Base-by-base conservation (phyloP, 1,284 basidiomycete genomes). In the Pterulicium gracile region DNA sequence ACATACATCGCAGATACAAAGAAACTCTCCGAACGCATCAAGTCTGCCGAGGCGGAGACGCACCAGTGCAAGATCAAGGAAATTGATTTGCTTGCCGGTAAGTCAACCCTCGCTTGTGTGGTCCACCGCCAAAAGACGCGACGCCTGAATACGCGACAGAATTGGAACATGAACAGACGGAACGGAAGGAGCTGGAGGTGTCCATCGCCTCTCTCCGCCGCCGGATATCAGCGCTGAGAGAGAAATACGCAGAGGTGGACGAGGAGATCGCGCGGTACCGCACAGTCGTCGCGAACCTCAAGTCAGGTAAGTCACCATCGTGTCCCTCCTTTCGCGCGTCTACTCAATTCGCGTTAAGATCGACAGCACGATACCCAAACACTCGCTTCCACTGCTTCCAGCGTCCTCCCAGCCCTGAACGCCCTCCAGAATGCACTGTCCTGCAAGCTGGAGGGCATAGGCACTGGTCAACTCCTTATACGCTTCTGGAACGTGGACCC, bases 401-500 rank as follows among this genome's bases (percentile, higher is more conserved):
- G 65, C 22, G 65, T 79, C 12, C 62, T 68, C 0, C 72, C 75
- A 0, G 81, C 89, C 54, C 62, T 88, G 7, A 58, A 63, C 0
- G 69, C 65, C 3, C 73, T 79, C 51, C 78, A 90, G 64, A 64
- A 68, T 2, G 63, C 69, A 27, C 63, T 89, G 12, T 73, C 76
- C 10, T 85, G 79, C 59, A 64, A 69, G 14, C 72, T 93, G 13
- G 83, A 90, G 59, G 88, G 88, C 22, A 75, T 91, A 19, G 78
- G 79, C 52, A 68, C 67, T 39, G 81, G 88, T 57, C 75, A 78
- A 44, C 68, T 93, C 10, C 69, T 90, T 42, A 65, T 93, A 44
- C 75, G 80, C 3, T 91, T 90, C 62, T 74, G 73, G 2, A 65
- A 77, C 46, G 61, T 92, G 36, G 83, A 88, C 55, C 66, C 72